Percentiles rank a stretch among this genome's conserved stretches.
Evolutionary conservation across 1,139 yeast genomes (phyloP).

Genomic region (Sugiyamaella castrensis): DNA sequence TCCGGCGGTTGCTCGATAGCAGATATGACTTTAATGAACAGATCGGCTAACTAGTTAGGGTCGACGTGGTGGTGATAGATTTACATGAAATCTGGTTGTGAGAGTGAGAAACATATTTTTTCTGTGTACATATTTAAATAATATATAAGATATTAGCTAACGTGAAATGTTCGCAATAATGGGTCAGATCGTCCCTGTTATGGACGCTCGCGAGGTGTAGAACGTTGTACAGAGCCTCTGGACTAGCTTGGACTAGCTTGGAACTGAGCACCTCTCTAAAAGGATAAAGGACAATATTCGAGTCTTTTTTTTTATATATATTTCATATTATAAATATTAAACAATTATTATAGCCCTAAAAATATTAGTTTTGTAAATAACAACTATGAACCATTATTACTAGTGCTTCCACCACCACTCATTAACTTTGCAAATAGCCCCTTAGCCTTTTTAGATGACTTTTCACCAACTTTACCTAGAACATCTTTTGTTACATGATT

Average conservation of each 20-base stretch:
- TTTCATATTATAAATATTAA: background rate
- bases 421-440: conserved; percentile 38
- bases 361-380: background rate
- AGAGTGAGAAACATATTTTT: background rate
- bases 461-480: conserved; percentile 37
- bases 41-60: conserved; percentile 18
- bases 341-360: background rate
- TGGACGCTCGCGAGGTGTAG: too few relatives aligned
- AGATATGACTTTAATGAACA: too few relatives aligned
- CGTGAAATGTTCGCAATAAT: too few relatives aligned
- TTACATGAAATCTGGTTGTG: conserved; percentile 8
- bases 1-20: too few relatives aligned
- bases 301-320: background rate
- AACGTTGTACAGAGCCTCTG: too few relatives aligned
- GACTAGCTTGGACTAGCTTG: too few relatives aligned
- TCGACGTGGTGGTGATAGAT: conserved; percentile 28
- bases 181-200: too few relatives aligned
- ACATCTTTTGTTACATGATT: conserved; percentile 24
- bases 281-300: background rate
- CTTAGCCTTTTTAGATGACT: conserved; percentile 36
- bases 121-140: conserved; percentile 11
- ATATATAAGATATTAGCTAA: background rate
- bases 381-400: background rate
- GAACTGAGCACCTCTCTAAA: too few relatives aligned
- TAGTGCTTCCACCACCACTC: conserved; percentile 14